phyloP scores from a whole-genome alignment of 257 asterid genomes.

The Coffea canephora region DNA sequence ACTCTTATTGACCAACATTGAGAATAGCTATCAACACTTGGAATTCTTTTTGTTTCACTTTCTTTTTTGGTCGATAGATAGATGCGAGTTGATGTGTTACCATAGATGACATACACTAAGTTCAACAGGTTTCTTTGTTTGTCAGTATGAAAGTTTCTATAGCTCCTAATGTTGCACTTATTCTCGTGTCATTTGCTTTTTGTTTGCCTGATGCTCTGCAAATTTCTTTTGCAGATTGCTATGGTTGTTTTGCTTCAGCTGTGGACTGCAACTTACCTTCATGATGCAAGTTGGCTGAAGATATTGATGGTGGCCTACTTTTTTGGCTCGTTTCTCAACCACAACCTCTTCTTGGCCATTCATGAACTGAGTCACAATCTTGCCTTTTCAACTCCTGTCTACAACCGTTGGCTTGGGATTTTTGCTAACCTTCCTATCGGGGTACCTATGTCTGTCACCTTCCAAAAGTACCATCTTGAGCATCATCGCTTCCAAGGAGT shows the following conservation, averaged over 20 bases:
- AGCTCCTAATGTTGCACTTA: not conserved
- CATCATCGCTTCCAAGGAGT: constrained; percentile 96
- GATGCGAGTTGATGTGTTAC: not conserved
- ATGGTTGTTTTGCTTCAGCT: constrained; percentile 78
- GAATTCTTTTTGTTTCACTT: not conserved
- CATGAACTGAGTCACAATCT: constrained; percentile 96
- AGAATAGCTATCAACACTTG: not conserved
- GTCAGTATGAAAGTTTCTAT: not conserved
- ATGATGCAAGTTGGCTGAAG: constrained; percentile 61
- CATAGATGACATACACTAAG: not conserved
- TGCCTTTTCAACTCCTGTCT: constrained; percentile 77
- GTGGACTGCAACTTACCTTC: constrained; percentile 80
- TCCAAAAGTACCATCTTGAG: constrained; percentile 96
- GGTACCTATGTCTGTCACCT: constrained; percentile 93
- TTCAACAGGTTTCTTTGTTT: not conserved
- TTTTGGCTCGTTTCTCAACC: constrained; percentile 92
- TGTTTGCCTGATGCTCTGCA: constrained; percentile 5
- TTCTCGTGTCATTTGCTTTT: not conserved
- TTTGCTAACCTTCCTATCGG: constrained; percentile 93
- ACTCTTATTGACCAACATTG: too few relatives aligned
- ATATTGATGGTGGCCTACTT: constrained; percentile 65
- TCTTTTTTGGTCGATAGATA: not conserved
- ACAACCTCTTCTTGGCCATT: constrained; percentile 91
- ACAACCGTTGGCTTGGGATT: constrained; percentile 91
- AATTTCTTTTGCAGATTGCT: constrained; percentile 47